A percentile compares a stretch with the other conserved stretches of the same genome.
Evolutionary conservation across 495 filamentous ascomycete genomes (phyloP).

Genomic region (Neurospora sp.): DNA sequence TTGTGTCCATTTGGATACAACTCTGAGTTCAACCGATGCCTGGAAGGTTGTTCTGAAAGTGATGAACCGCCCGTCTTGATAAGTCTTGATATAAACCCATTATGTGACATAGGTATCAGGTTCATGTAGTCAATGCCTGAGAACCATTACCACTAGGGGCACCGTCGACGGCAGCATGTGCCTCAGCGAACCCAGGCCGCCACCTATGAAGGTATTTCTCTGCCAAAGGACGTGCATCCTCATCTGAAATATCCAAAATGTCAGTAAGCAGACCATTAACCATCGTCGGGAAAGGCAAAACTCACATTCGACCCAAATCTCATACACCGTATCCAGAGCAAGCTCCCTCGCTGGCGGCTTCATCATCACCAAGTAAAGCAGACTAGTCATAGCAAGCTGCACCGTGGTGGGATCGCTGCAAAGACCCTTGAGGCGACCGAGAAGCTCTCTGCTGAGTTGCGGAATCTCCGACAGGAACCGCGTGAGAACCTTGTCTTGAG

Average conservation of each 20-base stretch:
- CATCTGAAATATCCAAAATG: slow-evolving; percentile 12
- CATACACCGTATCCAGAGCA: slow-evolving; percentile 71
- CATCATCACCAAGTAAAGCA: slow-evolving; percentile 72
- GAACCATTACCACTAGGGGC: slow-evolving; percentile 2
- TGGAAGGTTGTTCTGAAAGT: background rate
- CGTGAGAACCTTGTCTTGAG: slow-evolving; percentile 77
- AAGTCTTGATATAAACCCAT: background rate
- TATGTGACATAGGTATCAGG: background rate
- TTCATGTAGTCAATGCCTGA: slow-evolving; percentile 3
- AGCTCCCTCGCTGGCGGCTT: slow-evolving; percentile 73
- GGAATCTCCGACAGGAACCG: slow-evolving; percentile 89
- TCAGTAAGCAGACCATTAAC: slow-evolving; percentile 8
- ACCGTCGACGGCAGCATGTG: slow-evolving; percentile 15
- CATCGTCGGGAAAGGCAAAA: slow-evolving; percentile 6
- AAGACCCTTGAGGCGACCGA: slow-evolving; percentile 66
- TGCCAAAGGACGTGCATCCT: slow-evolving; percentile 44
- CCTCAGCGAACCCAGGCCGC: slow-evolving; percentile 40
- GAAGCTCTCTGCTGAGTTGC: slow-evolving; percentile 56
- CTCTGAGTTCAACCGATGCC: background rate
- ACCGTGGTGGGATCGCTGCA: slow-evolving; percentile 76
- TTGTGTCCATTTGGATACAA: background rate
- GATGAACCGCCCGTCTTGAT: background rate
- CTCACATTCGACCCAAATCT: slow-evolving; percentile 76
- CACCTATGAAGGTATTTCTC: slow-evolving; percentile 44
- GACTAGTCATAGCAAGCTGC: slow-evolving; percentile 37